Base-by-base conservation (phyloP, 805 yeast genomes). In the Starmerella potacharoeniae region DNA sequence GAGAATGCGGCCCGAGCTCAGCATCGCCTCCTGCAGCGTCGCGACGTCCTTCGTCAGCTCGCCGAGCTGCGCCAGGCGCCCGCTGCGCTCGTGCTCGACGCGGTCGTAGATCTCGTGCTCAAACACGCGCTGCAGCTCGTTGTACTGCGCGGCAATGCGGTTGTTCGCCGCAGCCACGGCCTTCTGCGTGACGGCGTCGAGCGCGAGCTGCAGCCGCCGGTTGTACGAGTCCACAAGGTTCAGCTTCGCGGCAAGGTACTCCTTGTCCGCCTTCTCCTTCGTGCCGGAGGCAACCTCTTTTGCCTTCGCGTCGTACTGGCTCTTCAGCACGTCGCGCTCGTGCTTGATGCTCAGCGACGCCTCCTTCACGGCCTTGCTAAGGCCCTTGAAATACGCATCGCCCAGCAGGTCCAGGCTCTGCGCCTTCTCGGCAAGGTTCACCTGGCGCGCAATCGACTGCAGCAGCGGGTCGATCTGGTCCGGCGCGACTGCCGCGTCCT, bases 31-130 rank as follows among this genome's bases (percentile, higher is more conserved):
- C 53, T 74, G 83, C 56, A 84, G 72, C 35, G 75, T 70, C 66
- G 79, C 83, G 57, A 91, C 74, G 37, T 77, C 75, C 30, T 69
- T 73, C 51, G 77, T 73, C 54, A 93, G 75, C 55, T 80, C 78
- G 36, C 77, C 76, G 64, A 93, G 75, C 63, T 83, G 76, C 48
- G 84, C 76, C 63, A 90, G 78, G 66, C 93, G 82, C 31, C 89
- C 87, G 59, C 82, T 75, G 71, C 97, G 82, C 74, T 85, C 95
- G 11, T 68, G 59, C 59, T 84, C 90, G 53, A 90, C 77, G 56
- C 77, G 77, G 53, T 78, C 76, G 47, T 75, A 67, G 49, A 88
- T 74, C 55, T 79, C 73, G 52, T 75, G 72, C 58, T 82, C 78
- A 67, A 86, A 81, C 65, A 80, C 81, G 61, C 82, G 77, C 56